Conservation (phyloP, 176 grass and related monocot species). For the Pontederia paniculata region DNA sequence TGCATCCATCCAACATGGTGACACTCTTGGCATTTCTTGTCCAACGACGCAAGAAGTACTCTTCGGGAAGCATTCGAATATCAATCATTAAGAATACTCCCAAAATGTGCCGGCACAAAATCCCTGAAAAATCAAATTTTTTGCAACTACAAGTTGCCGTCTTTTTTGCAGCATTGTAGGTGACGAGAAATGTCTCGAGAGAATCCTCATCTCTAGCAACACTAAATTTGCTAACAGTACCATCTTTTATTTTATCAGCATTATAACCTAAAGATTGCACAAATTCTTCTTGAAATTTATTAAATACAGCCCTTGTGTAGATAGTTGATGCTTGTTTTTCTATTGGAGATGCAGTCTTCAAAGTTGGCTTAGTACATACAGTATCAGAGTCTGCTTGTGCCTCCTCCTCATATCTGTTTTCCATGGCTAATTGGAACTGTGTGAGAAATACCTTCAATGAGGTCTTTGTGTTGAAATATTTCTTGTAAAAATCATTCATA, state of each 20-base stretch:
- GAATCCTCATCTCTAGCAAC: conserved; percentile 69
- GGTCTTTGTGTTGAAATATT: conserved; percentile 60
- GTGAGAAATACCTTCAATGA: conserved; percentile 69
- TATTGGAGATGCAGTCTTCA: conserved; percentile 72
- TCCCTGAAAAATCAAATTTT: conserved; percentile 70
- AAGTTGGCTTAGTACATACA: conserved; percentile 30
- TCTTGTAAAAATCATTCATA: conserved; percentile 84
- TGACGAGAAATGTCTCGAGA: conserved; percentile 54
- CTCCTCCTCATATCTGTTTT: conserved; percentile 50
- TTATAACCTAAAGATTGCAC: conserved; percentile 72
- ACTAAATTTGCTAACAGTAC: conserved; percentile 45
- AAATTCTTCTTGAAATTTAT: conserved; percentile 92
- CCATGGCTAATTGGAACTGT: conserved; percentile 56
- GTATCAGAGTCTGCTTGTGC: conserved; percentile 46
- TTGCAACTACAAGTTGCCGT: conserved; percentile 79
- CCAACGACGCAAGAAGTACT: conserved; percentile 77
- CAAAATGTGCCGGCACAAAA: conserved; percentile 86
- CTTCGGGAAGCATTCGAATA: conserved; percentile 41
- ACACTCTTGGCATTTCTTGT: conserved; percentile 52
- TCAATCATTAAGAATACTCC: conserved; percentile 78
- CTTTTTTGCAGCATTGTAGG: conserved; percentile 57
- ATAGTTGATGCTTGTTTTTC: conserved; percentile 80
- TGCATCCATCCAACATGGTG: conserved; percentile 37
- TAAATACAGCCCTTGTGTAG: conserved; percentile 73
- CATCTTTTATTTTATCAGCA: conserved; percentile 63